Evolutionary conservation across 495 filamentous ascomycete species (phyloP).

Genomic region (Penicillium fimorum): DNA sequence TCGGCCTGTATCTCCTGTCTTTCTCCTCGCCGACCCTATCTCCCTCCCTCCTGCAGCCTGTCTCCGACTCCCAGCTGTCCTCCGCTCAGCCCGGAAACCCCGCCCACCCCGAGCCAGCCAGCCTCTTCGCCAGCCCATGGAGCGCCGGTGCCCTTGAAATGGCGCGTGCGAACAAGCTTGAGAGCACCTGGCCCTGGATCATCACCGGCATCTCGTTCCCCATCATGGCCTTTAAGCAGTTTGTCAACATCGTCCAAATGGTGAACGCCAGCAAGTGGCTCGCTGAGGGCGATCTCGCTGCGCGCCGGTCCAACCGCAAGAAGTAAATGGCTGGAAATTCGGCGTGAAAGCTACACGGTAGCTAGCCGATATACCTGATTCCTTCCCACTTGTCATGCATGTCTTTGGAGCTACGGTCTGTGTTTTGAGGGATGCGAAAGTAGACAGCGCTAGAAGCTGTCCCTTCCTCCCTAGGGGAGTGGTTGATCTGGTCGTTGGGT

Average conservation of each 20-base stretch:
- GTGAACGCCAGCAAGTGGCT: slow-evolving; percentile 92
- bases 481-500: slow-evolving; percentile 23
- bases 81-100: slow-evolving; percentile 65
- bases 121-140: slow-evolving; percentile 79
- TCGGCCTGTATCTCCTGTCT: slow-evolving; percentile 94
- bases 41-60: slow-evolving; percentile 67
- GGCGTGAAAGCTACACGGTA: background rate
- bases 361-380: slow-evolving; percentile 8
- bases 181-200: slow-evolving; percentile 80
- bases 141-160: slow-evolving; percentile 89
- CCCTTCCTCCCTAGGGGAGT: slow-evolving; percentile 15
- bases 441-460: slow-evolving; percentile 15
- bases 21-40: slow-evolving; percentile 87
- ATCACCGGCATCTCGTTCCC: slow-evolving; percentile 78
- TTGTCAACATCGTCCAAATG: slow-evolving; percentile 90
- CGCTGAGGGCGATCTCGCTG: slow-evolving; percentile 73
- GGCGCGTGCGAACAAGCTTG: slow-evolving; percentile 92
- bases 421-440: slow-evolving; percentile 24
- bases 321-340: slow-evolving; percentile 18
- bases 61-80: slow-evolving; percentile 45
- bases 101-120: slow-evolving; percentile 59
- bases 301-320: slow-evolving; percentile 36
- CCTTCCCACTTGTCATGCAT: slow-evolving; percentile 34
- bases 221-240: slow-evolving; percentile 87
- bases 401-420: slow-evolving; percentile 41